Base-by-base conservation (phyloP, 345 rosid species). In the Hirschfeldia incana region DNA sequence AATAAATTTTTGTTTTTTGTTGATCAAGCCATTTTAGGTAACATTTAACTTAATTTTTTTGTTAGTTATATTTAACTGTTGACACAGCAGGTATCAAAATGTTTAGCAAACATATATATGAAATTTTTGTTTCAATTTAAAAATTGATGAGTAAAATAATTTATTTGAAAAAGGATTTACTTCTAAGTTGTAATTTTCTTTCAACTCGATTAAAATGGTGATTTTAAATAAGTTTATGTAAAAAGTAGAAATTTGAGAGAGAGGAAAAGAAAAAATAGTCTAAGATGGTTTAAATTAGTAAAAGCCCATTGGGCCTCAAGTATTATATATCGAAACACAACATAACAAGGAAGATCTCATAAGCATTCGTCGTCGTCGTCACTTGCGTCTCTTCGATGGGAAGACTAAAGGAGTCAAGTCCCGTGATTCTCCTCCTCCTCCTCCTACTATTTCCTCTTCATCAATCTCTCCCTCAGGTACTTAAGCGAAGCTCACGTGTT, bases 381-480 rank as follows among this genome's bases (percentile, higher is more conserved):
- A 49, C 57, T 49, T 49, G 17, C 57, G 57, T 49, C 57, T 49
- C 57, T 49, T 67, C 78, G 82, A 80, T 80, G 81, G 81, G 76
- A 73, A 69, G 80, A 75, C 77, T 34, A 49, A 37, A 6, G 61
- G 75, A 67, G 76, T 67, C 70, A 51, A n/a, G 76, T 28, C 27
- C 53, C 13, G 27, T 75, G 76, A 69, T 65, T 73, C 76, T 69
- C 21, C 44, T 83, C 16, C 72, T 79, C n/a, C 55, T 83, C 12
- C 72, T 83, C 0, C 27, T 72, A 9, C 0, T 28, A 34, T 69
- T 80, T 65, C 78, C 76, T 63, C 76, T 67, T 4, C 61, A 64
- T 44, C 81, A 73, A 76, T 59, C 1, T 33, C 6, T 70, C 82
- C 10, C 82, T n/a, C 79, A 78, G 85, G 85, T 82, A n/a, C 16